Percentiles rank a stretch among this genome's conserved stretches.
Conservation (phyloP, 805 yeast genomes). For the Yamadazyma phyllophila region DNA sequence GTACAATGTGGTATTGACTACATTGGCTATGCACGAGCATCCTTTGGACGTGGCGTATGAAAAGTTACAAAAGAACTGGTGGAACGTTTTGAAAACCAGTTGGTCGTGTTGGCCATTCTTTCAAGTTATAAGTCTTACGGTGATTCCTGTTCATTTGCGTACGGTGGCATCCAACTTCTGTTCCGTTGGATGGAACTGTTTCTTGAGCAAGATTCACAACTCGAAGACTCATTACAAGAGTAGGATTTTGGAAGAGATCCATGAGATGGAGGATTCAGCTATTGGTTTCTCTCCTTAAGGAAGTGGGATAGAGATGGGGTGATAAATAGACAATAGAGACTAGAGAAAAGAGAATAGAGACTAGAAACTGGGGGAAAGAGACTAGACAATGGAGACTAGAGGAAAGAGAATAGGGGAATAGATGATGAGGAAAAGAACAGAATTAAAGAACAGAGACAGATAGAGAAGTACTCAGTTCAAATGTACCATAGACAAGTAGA, state of each 20-base stretch:
- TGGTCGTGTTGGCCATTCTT: conserved; percentile 45
- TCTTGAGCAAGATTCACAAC: conserved; percentile 49
- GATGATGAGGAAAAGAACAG: too few species aligned
- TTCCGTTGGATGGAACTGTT: conserved; percentile 44
- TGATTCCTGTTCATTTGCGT: conserved; percentile 39
- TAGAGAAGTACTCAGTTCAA: too few species aligned
- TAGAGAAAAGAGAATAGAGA: too few species aligned
- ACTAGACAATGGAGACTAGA: too few species aligned
- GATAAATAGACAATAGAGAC: too few species aligned
- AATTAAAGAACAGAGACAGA: too few species aligned
- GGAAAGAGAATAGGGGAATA: too few species aligned
- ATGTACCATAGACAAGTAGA: not conserved
- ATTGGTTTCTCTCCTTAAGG: not conserved
- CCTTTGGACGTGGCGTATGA: conserved; percentile 31
- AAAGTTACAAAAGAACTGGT: conserved; percentile 38
- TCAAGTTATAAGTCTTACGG: conserved; percentile 36
- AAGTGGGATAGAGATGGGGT: too few species aligned
- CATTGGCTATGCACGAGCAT: conserved; percentile 33
- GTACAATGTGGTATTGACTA: conserved; percentile 39
- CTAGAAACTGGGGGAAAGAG: too few species aligned
- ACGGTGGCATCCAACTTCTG: conserved; percentile 36
- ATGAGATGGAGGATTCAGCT: conserved; percentile 33
- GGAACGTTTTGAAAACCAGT: conserved; percentile 37
- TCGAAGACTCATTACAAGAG: conserved; percentile 39
- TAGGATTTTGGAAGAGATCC: conserved; percentile 34